Conservation (phyloP, 2,329 filamentous ascomycete genomes). For the Didymella sp. region DNA sequence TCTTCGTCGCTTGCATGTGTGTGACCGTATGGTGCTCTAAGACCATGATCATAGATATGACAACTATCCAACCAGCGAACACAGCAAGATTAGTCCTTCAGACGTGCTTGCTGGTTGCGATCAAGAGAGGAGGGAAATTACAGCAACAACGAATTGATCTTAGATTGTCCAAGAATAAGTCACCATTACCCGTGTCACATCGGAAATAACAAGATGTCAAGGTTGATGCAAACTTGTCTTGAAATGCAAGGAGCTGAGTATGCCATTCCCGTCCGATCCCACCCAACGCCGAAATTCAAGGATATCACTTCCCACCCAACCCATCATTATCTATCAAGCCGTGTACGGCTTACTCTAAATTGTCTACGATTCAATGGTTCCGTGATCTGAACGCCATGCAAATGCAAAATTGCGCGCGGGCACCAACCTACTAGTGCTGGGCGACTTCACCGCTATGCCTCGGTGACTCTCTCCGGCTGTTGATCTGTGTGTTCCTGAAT, state of each 20-base stretch:
- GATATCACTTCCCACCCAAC: neutral
- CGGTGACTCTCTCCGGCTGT: conserved; percentile 37
- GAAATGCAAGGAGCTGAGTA: conserved; percentile 1
- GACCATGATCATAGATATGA: conserved; percentile 14
- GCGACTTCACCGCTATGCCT: conserved; percentile 33
- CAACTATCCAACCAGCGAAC: conserved; percentile 6
- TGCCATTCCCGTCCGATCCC: neutral
- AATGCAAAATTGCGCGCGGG: neutral
- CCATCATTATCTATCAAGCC: neutral
- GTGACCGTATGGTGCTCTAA: conserved; percentile 12
- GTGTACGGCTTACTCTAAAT: neutral
- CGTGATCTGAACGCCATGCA: neutral
- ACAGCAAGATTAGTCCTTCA: too few relatives aligned
- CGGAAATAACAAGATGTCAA: neutral
- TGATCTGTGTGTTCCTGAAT: conserved; percentile 47
- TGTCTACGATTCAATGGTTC: neutral
- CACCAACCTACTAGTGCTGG: neutral
- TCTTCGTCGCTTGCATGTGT: conserved; percentile 1
- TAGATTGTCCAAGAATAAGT: neutral
- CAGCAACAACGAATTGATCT: neutral
- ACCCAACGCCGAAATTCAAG: conserved; percentile 2
- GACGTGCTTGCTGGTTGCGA: too few relatives aligned
- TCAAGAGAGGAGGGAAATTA: neutral
- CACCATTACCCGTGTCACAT: neutral
- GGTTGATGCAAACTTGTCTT: neutral